Base-by-base conservation (phyloP, 2,329 filamentous ascomycete species). In the Fusarium secorum region DNA sequence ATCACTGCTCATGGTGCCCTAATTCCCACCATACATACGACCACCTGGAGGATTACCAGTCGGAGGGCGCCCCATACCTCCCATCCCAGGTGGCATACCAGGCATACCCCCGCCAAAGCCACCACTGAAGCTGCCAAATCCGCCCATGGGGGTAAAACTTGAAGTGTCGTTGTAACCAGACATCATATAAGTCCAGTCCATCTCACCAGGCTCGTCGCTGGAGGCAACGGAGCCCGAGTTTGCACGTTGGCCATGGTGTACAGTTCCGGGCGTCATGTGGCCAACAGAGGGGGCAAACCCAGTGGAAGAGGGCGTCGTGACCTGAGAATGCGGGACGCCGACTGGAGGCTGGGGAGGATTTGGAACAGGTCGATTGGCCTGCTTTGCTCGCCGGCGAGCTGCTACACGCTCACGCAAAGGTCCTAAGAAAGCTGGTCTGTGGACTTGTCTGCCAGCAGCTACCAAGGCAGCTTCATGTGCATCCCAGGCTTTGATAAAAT, bases 401-500 rank as follows among this genome's bases (percentile, higher is more conserved):
- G 83, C 82, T 10, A 80, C 79, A 20, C 83, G 81, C 56, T 85
- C 83, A n/a, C 83, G 80, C 70, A 89, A 79, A 45, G 83, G 70
- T 5, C 77, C 79, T 58, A 89, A 85, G 66, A 88, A 85, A 46
- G 76, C 78, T 5, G 87, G 87, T 17, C 81, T 79, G 20, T 79
- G 73, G 5, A 84, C 65, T 4, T 81, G 77, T 33, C 81, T 82
- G 1, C 87, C 87, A 11, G 81, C 77, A 54, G 82, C 81, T 8
- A 79, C 68, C 68, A 85, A 82, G 17, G 85, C 84, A 4, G 83
- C 80, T 71, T 86, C 85, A 59, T 86, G 85, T 5, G 86, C 86
- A 45, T 87, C 85, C 89, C 89, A 91, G 0, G 89, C 88, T 73
- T 89, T 90, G 62, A 91, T 79, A 42, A 91, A 87, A 22, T 87